These are phyloP conservation scores for Saccharomycopsis microspora DNA, from an alignment of 805 yeast species.

Conservation along the genomic window DNA sequence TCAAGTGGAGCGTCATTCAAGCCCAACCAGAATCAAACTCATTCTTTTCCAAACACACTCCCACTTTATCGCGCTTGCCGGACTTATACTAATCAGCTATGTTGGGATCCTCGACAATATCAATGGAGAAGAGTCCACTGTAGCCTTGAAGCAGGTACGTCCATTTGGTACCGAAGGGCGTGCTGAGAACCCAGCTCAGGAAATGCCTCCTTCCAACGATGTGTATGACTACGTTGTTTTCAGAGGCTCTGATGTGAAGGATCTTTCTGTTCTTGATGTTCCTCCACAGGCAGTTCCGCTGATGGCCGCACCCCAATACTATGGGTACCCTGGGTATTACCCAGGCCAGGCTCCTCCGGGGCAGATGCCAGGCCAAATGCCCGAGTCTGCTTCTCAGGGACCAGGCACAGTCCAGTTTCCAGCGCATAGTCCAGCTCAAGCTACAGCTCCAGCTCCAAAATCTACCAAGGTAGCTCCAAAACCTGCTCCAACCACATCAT, in stretches of 20 bases:
- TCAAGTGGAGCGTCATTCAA: no score
- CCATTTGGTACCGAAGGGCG: constrained; percentile 92
- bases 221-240: constrained; percentile 71
- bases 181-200: constrained; percentile 53
- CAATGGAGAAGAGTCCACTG: constrained; percentile 84
- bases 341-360: constrained; percentile 14
- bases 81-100: constrained; percentile 35
- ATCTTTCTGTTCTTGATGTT: constrained; percentile 70
- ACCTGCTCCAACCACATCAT: not conserved
- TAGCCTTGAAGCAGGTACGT: constrained; percentile 68
- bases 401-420: constrained; percentile 4
- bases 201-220: constrained; percentile 58
- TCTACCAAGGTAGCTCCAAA: not conserved
- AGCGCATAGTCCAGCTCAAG: constrained; percentile 7
- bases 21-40: no score
- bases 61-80: no score
- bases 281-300: constrained; percentile 56
- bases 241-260: constrained; percentile 88
- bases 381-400: constrained; percentile 9
- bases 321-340: constrained; percentile 8
- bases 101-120: constrained; percentile 83
- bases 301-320: constrained; percentile 19
- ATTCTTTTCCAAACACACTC: no score
- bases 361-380: constrained; percentile 15
- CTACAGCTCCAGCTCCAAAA: constrained; percentile 15